Evolutionary conservation across 2,329 filamentous ascomycete species (phyloP), one percentile per base, ranked within the genome.

Genomic region (Aulographum hederae): DNA sequence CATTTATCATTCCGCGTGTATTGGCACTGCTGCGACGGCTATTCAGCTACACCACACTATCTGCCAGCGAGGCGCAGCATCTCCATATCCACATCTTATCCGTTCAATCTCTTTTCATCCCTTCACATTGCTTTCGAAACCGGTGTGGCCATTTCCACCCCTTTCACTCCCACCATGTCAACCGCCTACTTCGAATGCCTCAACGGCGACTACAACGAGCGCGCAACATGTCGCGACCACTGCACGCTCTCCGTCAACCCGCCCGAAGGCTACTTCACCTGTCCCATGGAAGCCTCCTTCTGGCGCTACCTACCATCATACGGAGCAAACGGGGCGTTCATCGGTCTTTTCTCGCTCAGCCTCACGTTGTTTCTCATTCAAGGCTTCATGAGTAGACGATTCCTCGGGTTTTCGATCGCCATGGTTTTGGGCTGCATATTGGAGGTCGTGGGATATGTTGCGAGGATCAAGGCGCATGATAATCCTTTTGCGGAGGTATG

Each of bases 401-500:
- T 53, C 36, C 46, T 55, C 19, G 50, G 51, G 14, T 65, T 58
- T 42, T 52, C 52, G 12, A 49, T 54, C 25, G 53, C 53, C 37
- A 68, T 78, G 59, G 41, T 68, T 5, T 42, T 60, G 13, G 73
- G 73, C 28, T 69, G 63, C 39, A 26, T 63, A 4, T 54, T 59
- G 30, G 72, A 75, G 41, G 58, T 75, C 8, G 43, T 75, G 20
- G 74, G 74, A 13, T 79, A 79, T 38, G 49, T 54, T 1, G 74
- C 70, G 2, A 60, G 74, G 8, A 54, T 76, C 32, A 45, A 70
- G 42, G 53, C 73, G 36, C 60, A 63, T 38, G 38, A 61, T 28
- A 66, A 77, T 41, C 68, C 70, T 0, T 78, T 72, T 43, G 56
- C 28, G 14, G 47, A 55, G 39, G 50, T 50, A 41, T n/a, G 18